Base-by-base conservation (phyloP, 1,139 yeast genomes). In the Magnusiomyces magnusii region DNA sequence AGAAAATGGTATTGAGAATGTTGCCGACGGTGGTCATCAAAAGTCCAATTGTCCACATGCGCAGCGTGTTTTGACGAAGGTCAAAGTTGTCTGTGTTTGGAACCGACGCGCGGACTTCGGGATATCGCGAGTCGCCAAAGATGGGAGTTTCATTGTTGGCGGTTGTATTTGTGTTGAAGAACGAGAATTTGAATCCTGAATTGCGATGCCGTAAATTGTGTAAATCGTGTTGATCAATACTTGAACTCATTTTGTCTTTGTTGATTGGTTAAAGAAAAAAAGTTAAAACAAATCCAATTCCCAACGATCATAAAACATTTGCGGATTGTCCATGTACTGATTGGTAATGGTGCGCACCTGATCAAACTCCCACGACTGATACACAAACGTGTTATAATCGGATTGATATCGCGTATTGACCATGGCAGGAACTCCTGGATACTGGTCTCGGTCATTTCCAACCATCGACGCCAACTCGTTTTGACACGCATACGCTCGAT, bases 51-150 rank as follows among this genome's bases (percentile, higher is more conserved):
- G 76, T 71, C 88, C 88, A 84, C 78, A 81, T 80, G 69, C 90
- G 77, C 56, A 83, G 66, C 28, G 89, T 84, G 66, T 80, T 81
- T 66, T 83, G 87, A 0, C 84, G 85, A 41, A 82, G 65, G 0
- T 74, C 62, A 1, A 78, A 75, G 67, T 84, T 85, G 68, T 84
- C 89, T 28, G 76, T 73, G 44, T 84, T 78, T 1, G 87, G 86
- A 47, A 85, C 87, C 2, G 87, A 79, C 3, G 87, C 87, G 67
- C 89, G 77, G 50, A 85, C 90, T 68, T 85, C 89, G 0, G 87
- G 83, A 68, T 82, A 83, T 9, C 87, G 85, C 24, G 86, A 82
- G 67, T 84, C 85, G 9, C 27, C 49, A 44, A 44, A 44, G 27
- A 44, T 44, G 17, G 49, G 49, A 7, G 27, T 44, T 23, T 44